Percentiles rank a stretch among this genome's conserved stretches.
phyloP scores from a whole-genome alignment of 805 yeast species.

The Wickerhamiella slavikovae region DNA sequence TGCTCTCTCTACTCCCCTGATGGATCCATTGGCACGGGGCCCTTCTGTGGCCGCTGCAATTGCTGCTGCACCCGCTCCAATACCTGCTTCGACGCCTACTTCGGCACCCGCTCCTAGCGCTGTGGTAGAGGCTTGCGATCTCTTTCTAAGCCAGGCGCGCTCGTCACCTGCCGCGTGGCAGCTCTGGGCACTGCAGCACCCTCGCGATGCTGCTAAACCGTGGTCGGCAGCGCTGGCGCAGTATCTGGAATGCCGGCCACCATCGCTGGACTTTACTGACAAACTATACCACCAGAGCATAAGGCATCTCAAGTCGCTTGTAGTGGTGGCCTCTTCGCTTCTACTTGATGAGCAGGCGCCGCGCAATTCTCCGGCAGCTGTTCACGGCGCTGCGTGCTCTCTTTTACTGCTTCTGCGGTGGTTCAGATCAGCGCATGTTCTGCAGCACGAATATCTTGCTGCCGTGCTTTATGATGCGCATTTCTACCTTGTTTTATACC shows the following conservation, averaged over 20 bases:
- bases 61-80: too few relatives aligned
- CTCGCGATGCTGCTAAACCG: background rate
- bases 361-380: slow-evolving; percentile 5
- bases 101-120: too few relatives aligned
- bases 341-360: slow-evolving; percentile 26
- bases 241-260: slow-evolving; percentile 18
- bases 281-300: slow-evolving; percentile 32
- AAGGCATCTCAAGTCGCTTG: slow-evolving; percentile 39
- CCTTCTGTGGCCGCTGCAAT: slow-evolving; percentile 47
- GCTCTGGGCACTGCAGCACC: slow-evolving; percentile 29
- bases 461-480: slow-evolving; percentile 58
- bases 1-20: slow-evolving; percentile 26
- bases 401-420: slow-evolving; percentile 34
- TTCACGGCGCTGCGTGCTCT: slow-evolving; percentile 7
- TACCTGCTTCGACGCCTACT: too few relatives aligned
- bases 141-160: slow-evolving; percentile 39
- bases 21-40: slow-evolving; percentile 30
- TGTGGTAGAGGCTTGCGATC: slow-evolving; percentile 67
- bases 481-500: slow-evolving; percentile 23
- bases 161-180: slow-evolving; percentile 52
- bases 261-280: slow-evolving; percentile 36
- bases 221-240: background rate
- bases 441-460: slow-evolving; percentile 58
- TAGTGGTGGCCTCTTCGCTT: slow-evolving; percentile 41
- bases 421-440: slow-evolving; percentile 59